These are phyloP conservation scores for Monilinia polystroma DNA, from an alignment of 2,329 filamentous ascomycete genomes.

Conservation along the genomic window DNA sequence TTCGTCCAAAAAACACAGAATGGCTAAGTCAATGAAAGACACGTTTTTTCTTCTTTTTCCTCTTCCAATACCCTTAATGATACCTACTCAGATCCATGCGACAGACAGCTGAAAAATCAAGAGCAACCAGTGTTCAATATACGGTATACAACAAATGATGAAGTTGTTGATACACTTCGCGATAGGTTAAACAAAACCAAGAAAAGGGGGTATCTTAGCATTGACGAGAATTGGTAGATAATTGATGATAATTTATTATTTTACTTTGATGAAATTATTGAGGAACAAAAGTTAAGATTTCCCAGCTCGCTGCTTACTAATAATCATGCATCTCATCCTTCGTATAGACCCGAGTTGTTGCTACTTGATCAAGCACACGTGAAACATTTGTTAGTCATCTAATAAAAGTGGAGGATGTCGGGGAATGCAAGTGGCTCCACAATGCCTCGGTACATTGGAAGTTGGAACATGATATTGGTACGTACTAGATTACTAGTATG, in stretches of 20 bases:
- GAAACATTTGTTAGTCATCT: too few species aligned
- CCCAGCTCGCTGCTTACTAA: constrained; percentile 2
- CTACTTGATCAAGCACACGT: too few species aligned
- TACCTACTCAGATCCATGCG: background rate
- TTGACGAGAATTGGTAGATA: background rate
- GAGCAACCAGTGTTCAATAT: background rate
- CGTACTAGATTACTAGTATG: too few species aligned
- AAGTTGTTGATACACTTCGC: background rate
- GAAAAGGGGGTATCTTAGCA: constrained; percentile 6
- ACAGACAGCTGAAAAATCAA: background rate
- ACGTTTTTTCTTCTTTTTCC: background rate
- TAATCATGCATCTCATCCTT: background rate
- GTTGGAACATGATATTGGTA: background rate
- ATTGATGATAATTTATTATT: constrained; percentile 15
- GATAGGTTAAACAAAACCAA: background rate
- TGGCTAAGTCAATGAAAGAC: background rate
- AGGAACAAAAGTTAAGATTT: background rate
- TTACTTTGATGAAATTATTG: too few species aligned
- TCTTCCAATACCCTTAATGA: background rate
- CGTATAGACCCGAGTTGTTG: too few species aligned
- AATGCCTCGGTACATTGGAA: constrained; percentile 25
- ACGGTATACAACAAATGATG: background rate
- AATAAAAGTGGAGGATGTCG: too few species aligned
- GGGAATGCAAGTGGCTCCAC: constrained; percentile 8
- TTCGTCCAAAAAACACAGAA: background rate